Percentiles rank a stretch among this genome's conserved stretches.
Evolutionary conservation across 1,284 basidiomycete genomes (phyloP).

Genomic region (Somion occarium): DNA sequence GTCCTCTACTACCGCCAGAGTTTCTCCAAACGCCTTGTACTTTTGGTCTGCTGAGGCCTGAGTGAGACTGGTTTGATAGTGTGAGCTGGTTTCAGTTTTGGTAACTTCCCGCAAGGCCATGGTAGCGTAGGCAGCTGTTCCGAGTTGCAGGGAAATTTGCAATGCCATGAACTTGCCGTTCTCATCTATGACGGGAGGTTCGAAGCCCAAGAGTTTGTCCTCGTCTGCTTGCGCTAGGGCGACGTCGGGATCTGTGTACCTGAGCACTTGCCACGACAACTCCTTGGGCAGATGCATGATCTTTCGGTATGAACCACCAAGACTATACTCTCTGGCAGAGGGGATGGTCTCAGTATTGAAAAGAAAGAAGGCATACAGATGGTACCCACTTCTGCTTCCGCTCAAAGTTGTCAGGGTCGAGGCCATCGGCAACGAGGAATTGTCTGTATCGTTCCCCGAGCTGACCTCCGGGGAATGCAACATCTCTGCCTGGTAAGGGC

Average conservation of each 20-base stretch:
- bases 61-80: constrained; percentile 80
- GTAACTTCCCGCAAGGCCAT: constrained; percentile 95
- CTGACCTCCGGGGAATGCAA: constrained; percentile 80
- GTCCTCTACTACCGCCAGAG: constrained; percentile 10
- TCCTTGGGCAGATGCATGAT: constrained; percentile 84
- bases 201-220: constrained; percentile 80
- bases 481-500: constrained; percentile 91
- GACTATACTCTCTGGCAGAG: constrained; percentile 81
- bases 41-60: constrained; percentile 80
- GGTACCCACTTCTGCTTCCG: constrained; percentile 77
- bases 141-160: constrained; percentile 76
- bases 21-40: constrained; percentile 48
- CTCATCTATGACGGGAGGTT: constrained; percentile 59
- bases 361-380: background rate
- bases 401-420: constrained; percentile 85
- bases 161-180: constrained; percentile 82
- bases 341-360: background rate
- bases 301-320: constrained; percentile 90
- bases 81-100: constrained; percentile 87
- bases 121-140: constrained; percentile 89
- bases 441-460: constrained; percentile 81
- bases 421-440: constrained; percentile 78
- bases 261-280: constrained; percentile 76
- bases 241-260: constrained; percentile 92
- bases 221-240: constrained; percentile 93